phyloP scores from a whole-genome alignment of 345 rosid species.

The Populus pruinosa region DNA sequence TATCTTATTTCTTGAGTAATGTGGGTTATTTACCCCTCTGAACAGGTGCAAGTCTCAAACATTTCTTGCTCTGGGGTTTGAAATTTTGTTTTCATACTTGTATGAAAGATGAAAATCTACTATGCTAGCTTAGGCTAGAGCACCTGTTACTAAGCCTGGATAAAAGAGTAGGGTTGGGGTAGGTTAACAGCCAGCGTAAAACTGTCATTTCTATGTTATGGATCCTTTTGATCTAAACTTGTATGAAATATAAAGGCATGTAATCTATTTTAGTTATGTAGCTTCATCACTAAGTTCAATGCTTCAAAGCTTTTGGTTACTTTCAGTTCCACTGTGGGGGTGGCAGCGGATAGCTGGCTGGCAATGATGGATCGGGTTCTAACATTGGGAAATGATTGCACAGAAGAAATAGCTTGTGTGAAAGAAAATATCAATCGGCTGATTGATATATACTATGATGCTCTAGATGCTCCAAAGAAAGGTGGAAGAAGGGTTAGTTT shows the following conservation, averaged over 20 bases:
- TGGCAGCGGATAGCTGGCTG: constrained; percentile 70
- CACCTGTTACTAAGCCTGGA: too few species aligned
- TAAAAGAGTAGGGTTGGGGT: too few species aligned
- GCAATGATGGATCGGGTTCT: constrained; percentile 73
- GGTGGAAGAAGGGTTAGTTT: constrained; percentile 43
- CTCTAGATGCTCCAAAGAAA: constrained; percentile 74
- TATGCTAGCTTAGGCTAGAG: too few species aligned
- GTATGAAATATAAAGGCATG: not conserved
- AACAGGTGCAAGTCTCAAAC: not conserved
- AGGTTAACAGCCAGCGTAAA: too few species aligned
- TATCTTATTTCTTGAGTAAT: not conserved
- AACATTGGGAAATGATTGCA: constrained; percentile 31
- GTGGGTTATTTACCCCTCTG: not conserved
- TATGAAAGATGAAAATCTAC: too few species aligned
- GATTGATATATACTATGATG: constrained; percentile 66
- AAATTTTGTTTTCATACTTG: too few species aligned
- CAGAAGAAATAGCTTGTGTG: constrained; percentile 37
- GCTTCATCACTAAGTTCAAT: not conserved
- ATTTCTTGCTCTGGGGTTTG: too few species aligned
- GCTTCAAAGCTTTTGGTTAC: not conserved
- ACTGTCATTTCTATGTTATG: too few species aligned
- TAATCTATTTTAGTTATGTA: not conserved
- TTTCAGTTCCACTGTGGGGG: constrained; percentile 47
- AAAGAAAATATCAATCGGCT: constrained; percentile 36
- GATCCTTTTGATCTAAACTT: too few species aligned